Conservation (phyloP, 1,284 basidiomycete genomes). For the Tilletia horrida region DNA sequence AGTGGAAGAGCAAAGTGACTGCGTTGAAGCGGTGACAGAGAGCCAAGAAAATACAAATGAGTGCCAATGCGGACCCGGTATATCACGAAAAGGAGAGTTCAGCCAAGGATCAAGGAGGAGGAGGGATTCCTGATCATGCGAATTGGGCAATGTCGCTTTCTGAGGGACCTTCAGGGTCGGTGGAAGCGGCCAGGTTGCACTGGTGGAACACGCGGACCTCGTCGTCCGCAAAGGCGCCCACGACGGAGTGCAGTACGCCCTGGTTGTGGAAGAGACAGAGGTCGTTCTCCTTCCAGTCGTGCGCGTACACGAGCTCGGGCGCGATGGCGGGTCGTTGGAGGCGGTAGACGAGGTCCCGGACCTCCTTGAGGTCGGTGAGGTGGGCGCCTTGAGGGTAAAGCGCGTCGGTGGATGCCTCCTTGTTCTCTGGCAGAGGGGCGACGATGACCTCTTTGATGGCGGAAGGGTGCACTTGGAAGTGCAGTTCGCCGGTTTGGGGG, state of each 20-base stretch:
- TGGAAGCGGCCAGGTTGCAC: constrained; percentile 74
- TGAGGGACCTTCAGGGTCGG: constrained; percentile 66
- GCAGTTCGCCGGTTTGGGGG: constrained; percentile 69
- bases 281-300: constrained; percentile 66
- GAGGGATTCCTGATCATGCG: too few species aligned
- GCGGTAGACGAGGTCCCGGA: constrained; percentile 70
- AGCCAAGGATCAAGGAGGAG: too few species aligned
- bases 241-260: constrained; percentile 72
- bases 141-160: neutral
- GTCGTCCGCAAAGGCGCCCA: constrained; percentile 61
- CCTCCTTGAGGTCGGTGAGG: constrained; percentile 67
- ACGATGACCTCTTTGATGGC: constrained; percentile 55
- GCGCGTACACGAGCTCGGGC: constrained; percentile 50
- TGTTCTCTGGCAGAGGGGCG: constrained; percentile 64
- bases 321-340: constrained; percentile 78
- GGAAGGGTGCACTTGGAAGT: constrained; percentile 63
- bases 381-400: constrained; percentile 73
- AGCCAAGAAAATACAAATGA: too few species aligned
- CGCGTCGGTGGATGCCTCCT: constrained; percentile 58
- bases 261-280: constrained; percentile 61
- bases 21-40: too few species aligned
- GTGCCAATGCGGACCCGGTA: too few species aligned
- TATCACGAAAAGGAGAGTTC: too few species aligned
- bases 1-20: too few species aligned
- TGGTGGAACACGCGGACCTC: constrained; percentile 60